Percentiles rank a stretch among this genome's conserved stretches.
Evolutionary conservation across 768 basidiomycete species (phyloP).

Genomic region (Rhodocollybia butyracea): DNA sequence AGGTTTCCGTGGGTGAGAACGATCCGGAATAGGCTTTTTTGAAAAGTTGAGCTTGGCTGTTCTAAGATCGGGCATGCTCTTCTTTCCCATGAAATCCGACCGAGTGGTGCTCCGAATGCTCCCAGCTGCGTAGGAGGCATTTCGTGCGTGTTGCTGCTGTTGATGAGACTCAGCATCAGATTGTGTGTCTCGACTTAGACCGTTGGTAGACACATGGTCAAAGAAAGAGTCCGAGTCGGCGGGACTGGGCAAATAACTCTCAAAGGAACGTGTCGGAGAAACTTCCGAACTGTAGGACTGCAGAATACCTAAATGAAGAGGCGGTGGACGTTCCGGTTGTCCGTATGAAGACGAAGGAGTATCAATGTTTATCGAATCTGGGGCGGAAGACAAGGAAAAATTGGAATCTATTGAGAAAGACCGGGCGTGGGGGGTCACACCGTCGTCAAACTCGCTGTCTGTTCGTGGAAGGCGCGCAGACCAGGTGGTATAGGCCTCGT

Average conservation of each 20-base stretch:
- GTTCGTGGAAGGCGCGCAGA: slow-evolving; percentile 29
- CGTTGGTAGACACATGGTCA: slow-evolving; percentile 37
- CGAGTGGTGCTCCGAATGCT: slow-evolving; percentile 31
- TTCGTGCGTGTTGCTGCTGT: slow-evolving; percentile 38
- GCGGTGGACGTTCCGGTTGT: slow-evolving; percentile 41
- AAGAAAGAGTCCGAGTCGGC: slow-evolving; percentile 51
- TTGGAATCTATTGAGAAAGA: slow-evolving; percentile 63
- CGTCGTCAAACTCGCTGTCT: slow-evolving; percentile 32
- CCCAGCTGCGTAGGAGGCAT: slow-evolving; percentile 48
- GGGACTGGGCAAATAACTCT: slow-evolving; percentile 53
- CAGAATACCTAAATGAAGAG: slow-evolving; percentile 45
- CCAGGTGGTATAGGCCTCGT: slow-evolving; percentile 44
- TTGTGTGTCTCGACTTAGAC: slow-evolving; percentile 13
- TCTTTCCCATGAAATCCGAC: slow-evolving; percentile 51
- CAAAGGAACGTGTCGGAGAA: slow-evolving; percentile 50
- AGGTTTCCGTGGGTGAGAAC: slow-evolving; percentile 4
- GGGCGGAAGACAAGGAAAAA: slow-evolving; percentile 45
- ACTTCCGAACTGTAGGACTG: slow-evolving; percentile 35
- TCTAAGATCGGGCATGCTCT: slow-evolving; percentile 85
- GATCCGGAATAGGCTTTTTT: slow-evolving; percentile 23
- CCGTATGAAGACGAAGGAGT: slow-evolving; percentile 16
- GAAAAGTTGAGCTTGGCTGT: slow-evolving; percentile 40
- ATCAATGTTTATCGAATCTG: slow-evolving; percentile 28
- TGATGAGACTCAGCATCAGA: slow-evolving; percentile 11
- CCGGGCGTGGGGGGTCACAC: slow-evolving; percentile 48